Base-by-base conservation (phyloP, 2,329 filamentous ascomycete genomes). In the Diplodia intermedia region DNA sequence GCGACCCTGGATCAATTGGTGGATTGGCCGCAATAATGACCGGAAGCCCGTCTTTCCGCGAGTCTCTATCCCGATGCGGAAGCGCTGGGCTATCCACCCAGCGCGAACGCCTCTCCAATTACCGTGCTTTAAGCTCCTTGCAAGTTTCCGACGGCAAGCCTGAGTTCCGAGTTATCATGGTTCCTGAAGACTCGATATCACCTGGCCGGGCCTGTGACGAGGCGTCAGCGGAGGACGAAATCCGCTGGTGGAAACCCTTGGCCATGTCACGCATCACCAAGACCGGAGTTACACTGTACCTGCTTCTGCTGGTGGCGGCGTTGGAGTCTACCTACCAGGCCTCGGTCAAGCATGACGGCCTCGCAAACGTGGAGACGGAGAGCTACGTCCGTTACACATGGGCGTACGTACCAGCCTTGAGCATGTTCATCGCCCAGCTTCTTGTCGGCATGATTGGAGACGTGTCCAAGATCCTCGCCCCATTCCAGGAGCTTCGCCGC, bases 341-440 rank as follows among this genome's bases (percentile, higher is more conserved):
- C 8, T 33, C 54, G 23, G 4, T 33, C n/a, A 56, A 20, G 54
- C 23, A 38, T 8, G 54, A 56, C 15, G 54, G 54, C n/a, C 54
- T 56, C 54, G 54, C 54, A 4, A 36, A 33, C 15, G 54, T 56
- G 5, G 33, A 38, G 29, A 56, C 54, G 6, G 18, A 56, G 33
- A 38, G 54, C n/a, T 56, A 56, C 12, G 54, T 56, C n/a, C 54
- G 33, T 11, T 56, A 56, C 54, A 31, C 54, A 2, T 56, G 54
- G 54, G n/a, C 31, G 0, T 56, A 56, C 54, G 15, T 56, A 23
- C 54, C 54, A 6, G 54, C 54, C 1, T 4, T 38, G 54, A 15
- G 7, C 54, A 56, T 56, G 54, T 33, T 56, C 15, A 20, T 38
- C 7, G 33, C 33, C 5, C 54, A 56, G 54, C 15, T 38, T 11